Conservation (phyloP, 176 grass and related monocot species). For the Tillandsia fasciculata region DNA sequence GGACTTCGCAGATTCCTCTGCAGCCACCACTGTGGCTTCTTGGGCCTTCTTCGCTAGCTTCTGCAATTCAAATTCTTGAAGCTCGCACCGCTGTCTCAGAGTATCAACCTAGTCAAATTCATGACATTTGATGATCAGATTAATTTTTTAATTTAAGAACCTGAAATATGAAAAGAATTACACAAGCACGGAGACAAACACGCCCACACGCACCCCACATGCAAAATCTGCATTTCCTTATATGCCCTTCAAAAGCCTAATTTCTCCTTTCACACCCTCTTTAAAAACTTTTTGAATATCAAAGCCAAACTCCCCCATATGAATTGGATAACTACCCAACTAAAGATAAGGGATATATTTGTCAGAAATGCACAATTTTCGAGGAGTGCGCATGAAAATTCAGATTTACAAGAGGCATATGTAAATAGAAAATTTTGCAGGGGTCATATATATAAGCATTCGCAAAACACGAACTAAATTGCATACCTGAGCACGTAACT, state of each 20-base stretch:
- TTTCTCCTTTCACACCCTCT: too few species aligned
- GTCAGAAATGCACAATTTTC: too few species aligned
- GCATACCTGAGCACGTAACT: constrained; percentile 66
- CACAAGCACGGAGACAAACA: too few species aligned
- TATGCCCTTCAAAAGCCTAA: too few species aligned
- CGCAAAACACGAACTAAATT: not conserved
- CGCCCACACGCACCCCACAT: too few species aligned
- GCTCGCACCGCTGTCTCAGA: constrained; percentile 59
- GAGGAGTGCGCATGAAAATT: too few species aligned
- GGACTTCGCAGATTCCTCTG: constrained; percentile 93
- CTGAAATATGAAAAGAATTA: too few species aligned
- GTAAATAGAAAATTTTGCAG: too few species aligned
- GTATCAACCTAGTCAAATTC: constrained; percentile 57
- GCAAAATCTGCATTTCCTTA: too few species aligned
- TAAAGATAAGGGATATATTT: not conserved
- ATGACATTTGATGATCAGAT: constrained; percentile 9
- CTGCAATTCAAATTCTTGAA: constrained; percentile 73
- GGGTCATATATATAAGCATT: not conserved
- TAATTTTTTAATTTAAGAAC: too few species aligned
- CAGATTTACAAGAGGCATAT: too few species aligned
- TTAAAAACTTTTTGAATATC: not conserved
- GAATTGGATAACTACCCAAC: constrained; percentile 19
- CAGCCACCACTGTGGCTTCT: constrained; percentile 59
- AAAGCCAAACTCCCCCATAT: constrained; percentile 6
- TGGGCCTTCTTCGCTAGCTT: constrained; percentile 84